A percentile compares a stretch with the other conserved stretches of the same genome.
Conservation (phyloP, 306 rosid species). For the Arachis hypogaea region DNA sequence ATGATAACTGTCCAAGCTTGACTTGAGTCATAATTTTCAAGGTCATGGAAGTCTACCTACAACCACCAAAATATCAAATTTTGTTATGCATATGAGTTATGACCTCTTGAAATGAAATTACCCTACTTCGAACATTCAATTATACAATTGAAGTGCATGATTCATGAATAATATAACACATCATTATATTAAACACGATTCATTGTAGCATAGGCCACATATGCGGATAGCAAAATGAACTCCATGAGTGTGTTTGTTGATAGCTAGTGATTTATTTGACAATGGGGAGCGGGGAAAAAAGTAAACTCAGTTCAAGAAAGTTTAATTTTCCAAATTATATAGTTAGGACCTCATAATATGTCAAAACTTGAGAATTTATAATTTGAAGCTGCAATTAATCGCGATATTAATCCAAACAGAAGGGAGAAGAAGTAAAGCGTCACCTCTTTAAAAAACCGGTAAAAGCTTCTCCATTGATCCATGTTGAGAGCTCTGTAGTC, state of each 20-base stretch:
- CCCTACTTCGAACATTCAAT: constrained; percentile 33
- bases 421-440: constrained; percentile 7
- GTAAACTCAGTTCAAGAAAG: neutral
- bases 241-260: neutral
- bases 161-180: neutral
- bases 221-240: constrained; percentile 6
- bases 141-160: neutral
- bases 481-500: constrained; percentile 59
- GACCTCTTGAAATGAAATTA: constrained; percentile 22
- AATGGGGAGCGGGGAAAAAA: neutral
- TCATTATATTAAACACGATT: neutral
- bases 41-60: constrained; percentile 64
- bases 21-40: constrained; percentile 55
- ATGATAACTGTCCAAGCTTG: constrained; percentile 76
- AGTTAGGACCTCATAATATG: constrained; percentile 7
- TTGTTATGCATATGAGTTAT: constrained; percentile 3
- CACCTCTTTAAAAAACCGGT: constrained; percentile 68
- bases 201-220: constrained; percentile 12
- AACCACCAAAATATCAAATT: constrained; percentile 25
- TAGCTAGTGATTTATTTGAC: neutral
- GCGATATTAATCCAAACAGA: constrained; percentile 25
- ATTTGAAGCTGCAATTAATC: constrained; percentile 22
- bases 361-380: neutral
- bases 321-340: neutral
- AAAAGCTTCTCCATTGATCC: constrained; percentile 71